Evolutionary conservation across 352 stramenopile species (phyloP).

Genomic region (Phytophthora pini): DNA sequence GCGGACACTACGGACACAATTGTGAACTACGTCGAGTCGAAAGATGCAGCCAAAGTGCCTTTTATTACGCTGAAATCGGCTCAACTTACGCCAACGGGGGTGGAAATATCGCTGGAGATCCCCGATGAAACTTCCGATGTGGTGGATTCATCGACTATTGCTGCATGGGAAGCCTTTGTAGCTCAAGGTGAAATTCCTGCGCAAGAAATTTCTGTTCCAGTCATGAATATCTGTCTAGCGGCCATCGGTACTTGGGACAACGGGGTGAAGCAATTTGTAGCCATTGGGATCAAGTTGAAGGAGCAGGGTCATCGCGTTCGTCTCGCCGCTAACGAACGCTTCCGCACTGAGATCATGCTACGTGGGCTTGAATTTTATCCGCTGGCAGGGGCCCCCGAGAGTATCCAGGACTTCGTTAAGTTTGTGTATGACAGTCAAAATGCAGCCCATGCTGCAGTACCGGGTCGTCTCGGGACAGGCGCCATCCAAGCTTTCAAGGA

Average conservation of each 20-base stretch:
- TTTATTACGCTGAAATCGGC: constrained; percentile 15
- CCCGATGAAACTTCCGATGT: constrained; percentile 21
- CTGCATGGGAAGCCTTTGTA: constrained; percentile 32
- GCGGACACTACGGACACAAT: not conserved
- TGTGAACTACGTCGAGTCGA: not conserved
- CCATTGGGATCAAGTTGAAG: constrained; percentile 62
- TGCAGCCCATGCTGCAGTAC: constrained; percentile 12
- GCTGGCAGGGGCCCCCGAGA: constrained; percentile 37
- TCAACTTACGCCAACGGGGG: constrained; percentile 17
- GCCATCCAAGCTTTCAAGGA: constrained; percentile 44
- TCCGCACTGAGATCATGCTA: constrained; percentile 59
- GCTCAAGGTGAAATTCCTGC: not conserved
- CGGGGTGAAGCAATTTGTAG: constrained; percentile 61
- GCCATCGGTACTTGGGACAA: constrained; percentile 57
- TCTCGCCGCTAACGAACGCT: constrained; percentile 76
- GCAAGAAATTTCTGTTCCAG: constrained; percentile 8
- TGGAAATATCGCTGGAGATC: constrained; percentile 23
- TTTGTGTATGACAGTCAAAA: constrained; percentile 31
- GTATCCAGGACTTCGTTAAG: constrained; percentile 33
- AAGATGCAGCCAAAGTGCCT: not conserved
- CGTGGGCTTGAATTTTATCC: constrained; percentile 56
- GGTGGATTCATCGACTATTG: constrained; percentile 12
- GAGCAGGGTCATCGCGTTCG: constrained; percentile 80
- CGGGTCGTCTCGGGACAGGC: constrained; percentile 24
- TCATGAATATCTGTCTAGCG: constrained; percentile 48